Evolutionary conservation across 768 basidiomycete species (phyloP).

Genomic region (Tylopilus sp.): DNA sequence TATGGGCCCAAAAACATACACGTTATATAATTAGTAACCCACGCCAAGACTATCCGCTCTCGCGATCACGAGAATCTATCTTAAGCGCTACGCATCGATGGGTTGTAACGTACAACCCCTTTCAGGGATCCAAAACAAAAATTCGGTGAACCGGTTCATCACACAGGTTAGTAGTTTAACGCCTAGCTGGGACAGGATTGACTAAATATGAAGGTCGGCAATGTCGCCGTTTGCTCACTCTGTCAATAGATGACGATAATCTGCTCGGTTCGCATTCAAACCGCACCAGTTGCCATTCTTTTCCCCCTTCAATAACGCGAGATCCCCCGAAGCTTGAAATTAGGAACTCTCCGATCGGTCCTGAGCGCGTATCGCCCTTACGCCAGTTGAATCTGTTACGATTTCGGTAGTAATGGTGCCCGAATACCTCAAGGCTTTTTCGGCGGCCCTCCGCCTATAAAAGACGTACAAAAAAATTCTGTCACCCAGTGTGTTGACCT

Average conservation of each 20-base stretch:
- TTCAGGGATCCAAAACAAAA: not conserved
- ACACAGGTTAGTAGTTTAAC: not conserved
- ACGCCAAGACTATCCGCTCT: not conserved
- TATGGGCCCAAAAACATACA: not conserved
- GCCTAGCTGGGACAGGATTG: not conserved
- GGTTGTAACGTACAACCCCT: not conserved
- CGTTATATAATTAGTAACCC: not conserved
- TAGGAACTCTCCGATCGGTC: constrained; percentile 2
- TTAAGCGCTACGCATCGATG: not conserved
- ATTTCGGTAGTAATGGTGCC: constrained; percentile 1
- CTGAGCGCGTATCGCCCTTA: not conserved
- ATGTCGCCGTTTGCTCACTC: not conserved
- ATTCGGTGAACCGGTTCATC: constrained; percentile 6
- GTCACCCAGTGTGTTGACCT: not conserved
- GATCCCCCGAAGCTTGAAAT: constrained; percentile 4
- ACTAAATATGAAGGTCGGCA: constrained; percentile 3
- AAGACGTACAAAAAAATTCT: constrained; percentile 1
- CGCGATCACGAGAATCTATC: not conserved
- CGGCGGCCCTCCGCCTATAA: constrained; percentile 20
- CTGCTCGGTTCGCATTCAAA: not conserved
- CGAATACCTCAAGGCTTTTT: not conserved
- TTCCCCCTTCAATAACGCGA: not conserved
- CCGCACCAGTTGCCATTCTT: not conserved
- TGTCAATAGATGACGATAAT: constrained; percentile 8
- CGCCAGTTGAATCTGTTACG: constrained; percentile 3